Evolutionary conservation across 345 rosid genomes (phyloP).

Genomic region (Salix brachista): DNA sequence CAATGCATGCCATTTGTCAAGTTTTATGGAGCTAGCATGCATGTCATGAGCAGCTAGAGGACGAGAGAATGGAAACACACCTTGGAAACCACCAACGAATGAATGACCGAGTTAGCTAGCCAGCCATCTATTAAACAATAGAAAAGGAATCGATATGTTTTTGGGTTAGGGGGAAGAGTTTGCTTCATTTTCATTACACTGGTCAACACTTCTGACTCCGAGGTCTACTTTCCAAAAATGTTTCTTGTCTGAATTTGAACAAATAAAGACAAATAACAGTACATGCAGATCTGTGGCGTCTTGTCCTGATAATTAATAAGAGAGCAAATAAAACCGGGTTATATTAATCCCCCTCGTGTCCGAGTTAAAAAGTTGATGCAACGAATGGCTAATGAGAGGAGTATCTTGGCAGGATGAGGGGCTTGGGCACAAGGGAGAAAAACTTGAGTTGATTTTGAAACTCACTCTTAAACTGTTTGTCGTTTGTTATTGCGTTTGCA

Average conservation of each 20-base stretch:
- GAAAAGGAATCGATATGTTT: background rate
- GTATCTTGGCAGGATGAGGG: no score
- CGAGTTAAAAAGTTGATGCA: no score
- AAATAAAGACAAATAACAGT: background rate
- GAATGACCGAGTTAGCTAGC: background rate
- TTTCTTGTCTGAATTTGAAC: conserved; percentile 11
- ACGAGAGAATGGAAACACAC: conserved; percentile 8
- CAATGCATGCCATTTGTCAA: no score
- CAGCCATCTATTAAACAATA: background rate
- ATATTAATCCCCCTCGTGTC: no score
- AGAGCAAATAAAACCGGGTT: background rate
- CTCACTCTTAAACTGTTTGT: no score
- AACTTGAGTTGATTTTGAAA: no score
- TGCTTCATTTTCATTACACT: conserved; percentile 10
- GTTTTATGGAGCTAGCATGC: background rate
- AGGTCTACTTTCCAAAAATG: conserved; percentile 18
- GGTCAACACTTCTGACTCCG: conserved; percentile 26
- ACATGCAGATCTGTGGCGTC: background rate
- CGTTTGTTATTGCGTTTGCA: no score
- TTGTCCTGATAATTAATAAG: background rate
- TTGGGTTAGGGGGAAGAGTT: background rate
- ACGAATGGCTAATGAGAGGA: no score
- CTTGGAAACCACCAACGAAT: conserved; percentile 37
- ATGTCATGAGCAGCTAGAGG: conserved; percentile 14
- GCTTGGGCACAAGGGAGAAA: no score